Percentiles rank a stretch among this genome's conserved stretches.
Conservation (phyloP, 495 filamentous ascomycete genomes). For the Aspergillus nanangensis region DNA sequence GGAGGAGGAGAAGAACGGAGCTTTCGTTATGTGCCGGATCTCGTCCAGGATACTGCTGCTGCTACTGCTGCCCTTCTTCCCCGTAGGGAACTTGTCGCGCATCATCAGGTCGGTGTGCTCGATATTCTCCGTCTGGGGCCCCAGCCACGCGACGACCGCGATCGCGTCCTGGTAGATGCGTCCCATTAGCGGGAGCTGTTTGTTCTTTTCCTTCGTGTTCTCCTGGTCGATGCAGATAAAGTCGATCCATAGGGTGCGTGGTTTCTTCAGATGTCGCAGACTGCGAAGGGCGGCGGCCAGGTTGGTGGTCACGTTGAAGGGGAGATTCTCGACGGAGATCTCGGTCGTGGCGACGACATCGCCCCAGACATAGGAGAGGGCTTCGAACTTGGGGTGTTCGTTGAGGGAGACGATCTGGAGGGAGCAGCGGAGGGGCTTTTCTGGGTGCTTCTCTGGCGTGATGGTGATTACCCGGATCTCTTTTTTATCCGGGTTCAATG, state of each 20-base stretch:
- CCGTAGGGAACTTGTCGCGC: not conserved
- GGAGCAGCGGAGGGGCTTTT: not conserved
- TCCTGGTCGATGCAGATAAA: conserved; percentile 32
- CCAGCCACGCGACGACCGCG: conserved; percentile 22
- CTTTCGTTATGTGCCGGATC: too few relatives aligned
- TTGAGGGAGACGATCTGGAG: conserved; percentile 4
- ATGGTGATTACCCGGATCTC: conserved; percentile 6
- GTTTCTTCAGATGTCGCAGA: conserved; percentile 17
- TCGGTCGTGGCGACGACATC: conserved; percentile 8
- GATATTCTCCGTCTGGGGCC: not conserved
- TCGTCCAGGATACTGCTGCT: not conserved
- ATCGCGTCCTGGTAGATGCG: conserved; percentile 22
- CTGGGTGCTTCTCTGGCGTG: not conserved
- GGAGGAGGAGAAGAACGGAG: too few relatives aligned
- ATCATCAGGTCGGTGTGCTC: not conserved
- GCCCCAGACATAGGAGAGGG: conserved; percentile 37
- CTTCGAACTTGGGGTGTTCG: conserved; percentile 19
- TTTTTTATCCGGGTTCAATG: not conserved
- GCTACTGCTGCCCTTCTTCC: too few relatives aligned
- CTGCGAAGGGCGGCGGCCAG: conserved; percentile 20
- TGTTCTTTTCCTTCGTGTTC: conserved; percentile 20
- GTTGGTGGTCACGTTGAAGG: conserved; percentile 18
- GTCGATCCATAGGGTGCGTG: conserved; percentile 26
- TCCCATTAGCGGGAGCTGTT: conserved; percentile 27
- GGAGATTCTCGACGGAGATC: conserved; percentile 14